phyloP scores from a whole-genome alignment of 805 yeast genomes.

The Lachancea cidri region DNA sequence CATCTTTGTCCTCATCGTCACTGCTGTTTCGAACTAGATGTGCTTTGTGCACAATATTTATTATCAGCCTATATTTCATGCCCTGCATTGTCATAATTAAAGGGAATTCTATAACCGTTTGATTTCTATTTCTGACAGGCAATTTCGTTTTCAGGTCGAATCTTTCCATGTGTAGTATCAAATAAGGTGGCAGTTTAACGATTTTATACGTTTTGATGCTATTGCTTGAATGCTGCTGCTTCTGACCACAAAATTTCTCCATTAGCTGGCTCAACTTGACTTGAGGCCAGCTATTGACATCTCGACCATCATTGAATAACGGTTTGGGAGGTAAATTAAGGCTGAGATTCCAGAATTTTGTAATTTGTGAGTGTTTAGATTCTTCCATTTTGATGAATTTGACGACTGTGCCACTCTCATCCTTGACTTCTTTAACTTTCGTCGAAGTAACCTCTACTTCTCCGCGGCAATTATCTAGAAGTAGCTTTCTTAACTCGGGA shows the following conservation, averaged over 20 bases:
- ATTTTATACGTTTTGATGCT: conserved; percentile 38
- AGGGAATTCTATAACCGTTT: conserved; percentile 60
- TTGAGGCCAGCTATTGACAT: conserved; percentile 48
- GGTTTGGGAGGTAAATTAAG: conserved; percentile 59
- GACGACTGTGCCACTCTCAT: conserved; percentile 18
- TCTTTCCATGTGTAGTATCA: conserved; percentile 56
- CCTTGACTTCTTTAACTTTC: conserved; percentile 22
- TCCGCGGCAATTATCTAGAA: conserved; percentile 49
- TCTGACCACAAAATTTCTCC: conserved; percentile 33
- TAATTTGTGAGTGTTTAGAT: conserved; percentile 16
- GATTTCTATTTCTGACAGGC: conserved; percentile 43
- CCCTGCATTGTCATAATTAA: conserved; percentile 31
- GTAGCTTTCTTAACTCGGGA: conserved; percentile 23
- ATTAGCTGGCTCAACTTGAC: conserved; percentile 42
- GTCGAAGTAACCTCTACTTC: conserved; percentile 36
- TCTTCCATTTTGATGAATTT: conserved; percentile 13
- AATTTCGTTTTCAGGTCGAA: conserved; percentile 34
- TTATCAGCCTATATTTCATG: conserved; percentile 39
- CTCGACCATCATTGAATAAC: conserved; percentile 42
- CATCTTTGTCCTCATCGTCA: conserved; percentile 28
- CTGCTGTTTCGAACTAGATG: conserved; percentile 14
- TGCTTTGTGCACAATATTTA: conserved; percentile 42
- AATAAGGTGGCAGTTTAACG: conserved; percentile 43
- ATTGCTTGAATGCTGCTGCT: conserved; percentile 32
- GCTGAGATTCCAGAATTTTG: conserved; percentile 37